Percentiles rank a stretch among this genome's conserved stretches.
Evolutionary conservation across 768 basidiomycete genomes (phyloP).

Genomic region (Rhizopogon roseolus): DNA sequence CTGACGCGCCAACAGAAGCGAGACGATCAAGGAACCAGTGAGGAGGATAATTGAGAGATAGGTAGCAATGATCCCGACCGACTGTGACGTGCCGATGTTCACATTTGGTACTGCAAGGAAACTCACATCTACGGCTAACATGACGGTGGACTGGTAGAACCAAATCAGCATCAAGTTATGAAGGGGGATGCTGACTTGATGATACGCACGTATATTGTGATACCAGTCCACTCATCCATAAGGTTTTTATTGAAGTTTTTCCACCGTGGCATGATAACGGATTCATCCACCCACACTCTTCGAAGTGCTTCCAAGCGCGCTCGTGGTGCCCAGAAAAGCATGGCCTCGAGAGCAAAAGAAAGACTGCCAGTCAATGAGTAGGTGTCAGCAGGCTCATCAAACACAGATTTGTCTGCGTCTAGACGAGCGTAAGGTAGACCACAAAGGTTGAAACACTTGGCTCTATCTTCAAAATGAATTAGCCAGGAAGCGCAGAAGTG

Average conservation of each 20-base stretch:
- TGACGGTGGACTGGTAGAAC: conserved; percentile 38
- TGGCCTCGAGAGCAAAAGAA: neutral
- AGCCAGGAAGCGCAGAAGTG: neutral
- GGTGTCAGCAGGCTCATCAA: neutral
- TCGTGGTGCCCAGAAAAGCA: conserved; percentile 4
- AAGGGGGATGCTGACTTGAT: neutral
- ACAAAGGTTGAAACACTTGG: conserved; percentile 7
- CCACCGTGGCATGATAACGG: conserved; percentile 34
- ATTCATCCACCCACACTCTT: conserved; percentile 3
- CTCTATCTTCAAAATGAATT: conserved; percentile 2
- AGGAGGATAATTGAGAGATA: conserved; percentile 35
- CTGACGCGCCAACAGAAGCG: conserved; percentile 31
- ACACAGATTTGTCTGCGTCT: conserved; percentile 3
- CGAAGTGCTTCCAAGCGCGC: neutral
- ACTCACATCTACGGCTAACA: conserved; percentile 49
- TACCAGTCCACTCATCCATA: conserved; percentile 42
- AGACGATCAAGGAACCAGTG: conserved; percentile 30
- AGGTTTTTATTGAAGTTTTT: conserved; percentile 34
- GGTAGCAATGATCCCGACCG: conserved; percentile 25
- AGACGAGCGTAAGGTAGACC: conserved; percentile 6
- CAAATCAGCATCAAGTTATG: neutral
- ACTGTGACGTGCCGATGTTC: conserved; percentile 9
- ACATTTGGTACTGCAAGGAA: conserved; percentile 49
- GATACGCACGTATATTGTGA: conserved; percentile 40
- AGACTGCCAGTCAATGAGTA: neutral